Conservation (phyloP, 495 filamentous ascomycete genomes). For the Podospora comata region DNA sequence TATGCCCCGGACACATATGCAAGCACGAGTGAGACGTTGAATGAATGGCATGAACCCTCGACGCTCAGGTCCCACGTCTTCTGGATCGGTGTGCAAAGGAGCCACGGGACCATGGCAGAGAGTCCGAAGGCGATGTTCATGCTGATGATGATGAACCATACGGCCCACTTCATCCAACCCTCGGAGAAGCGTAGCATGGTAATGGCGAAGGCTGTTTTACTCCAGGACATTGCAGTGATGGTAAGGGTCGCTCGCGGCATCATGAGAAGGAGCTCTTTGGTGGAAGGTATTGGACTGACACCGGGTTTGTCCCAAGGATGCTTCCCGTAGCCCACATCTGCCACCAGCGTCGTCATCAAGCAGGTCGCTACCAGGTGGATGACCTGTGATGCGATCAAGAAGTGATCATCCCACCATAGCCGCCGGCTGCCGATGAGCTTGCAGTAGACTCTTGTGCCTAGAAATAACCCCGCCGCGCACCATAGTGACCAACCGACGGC, state of each 20-base stretch:
- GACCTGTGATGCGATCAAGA: too few species aligned
- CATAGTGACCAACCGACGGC: too few species aligned
- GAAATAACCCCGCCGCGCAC: too few species aligned
- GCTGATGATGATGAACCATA: conserved; percentile 33
- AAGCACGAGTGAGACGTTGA: not conserved
- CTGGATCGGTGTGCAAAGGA: conserved; percentile 33
- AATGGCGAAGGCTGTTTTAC: conserved; percentile 33
- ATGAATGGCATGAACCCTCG: conserved; percentile 28
- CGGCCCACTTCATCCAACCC: conserved; percentile 10
- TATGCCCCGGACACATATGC: conserved; percentile 16
- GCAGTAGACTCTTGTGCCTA: too few species aligned
- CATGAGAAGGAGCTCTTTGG: too few species aligned
- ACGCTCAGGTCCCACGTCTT: conserved; percentile 31
- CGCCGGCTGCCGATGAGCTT: too few species aligned
- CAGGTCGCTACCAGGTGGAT: too few species aligned
- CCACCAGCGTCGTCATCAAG: too few species aligned
- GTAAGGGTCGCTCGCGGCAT: not conserved
- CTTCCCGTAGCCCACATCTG: too few species aligned
- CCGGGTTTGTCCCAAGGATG: too few species aligned
- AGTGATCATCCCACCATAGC: too few species aligned
- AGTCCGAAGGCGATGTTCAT: conserved; percentile 37
- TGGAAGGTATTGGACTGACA: too few species aligned
- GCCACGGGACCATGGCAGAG: conserved; percentile 36
- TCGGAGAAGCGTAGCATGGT: conserved; percentile 20
- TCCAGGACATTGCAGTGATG: conserved; percentile 22